Conservation (phyloP, 1,139 yeast species). For the Yamadazyma sp. region DNA sequence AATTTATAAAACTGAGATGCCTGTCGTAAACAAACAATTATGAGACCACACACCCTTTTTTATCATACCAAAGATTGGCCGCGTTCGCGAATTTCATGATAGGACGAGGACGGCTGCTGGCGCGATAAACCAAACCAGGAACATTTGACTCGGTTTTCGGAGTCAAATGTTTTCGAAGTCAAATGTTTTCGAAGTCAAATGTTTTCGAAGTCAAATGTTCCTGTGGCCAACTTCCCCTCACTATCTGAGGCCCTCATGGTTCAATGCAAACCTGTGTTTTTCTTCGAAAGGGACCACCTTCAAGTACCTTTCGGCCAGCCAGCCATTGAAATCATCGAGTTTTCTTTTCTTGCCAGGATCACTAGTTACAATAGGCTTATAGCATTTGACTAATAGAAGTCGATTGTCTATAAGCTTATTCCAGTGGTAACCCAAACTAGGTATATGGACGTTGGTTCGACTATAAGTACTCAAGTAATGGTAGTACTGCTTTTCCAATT, state of each 20-base stretch:
- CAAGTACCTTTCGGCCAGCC: conserved; percentile 30
- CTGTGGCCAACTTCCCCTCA: no score
- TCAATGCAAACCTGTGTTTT: conserved; percentile 1
- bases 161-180: no score
- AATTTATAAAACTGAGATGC: no score
- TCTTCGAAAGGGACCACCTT: conserved; percentile 20
- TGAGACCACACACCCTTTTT: conserved; percentile 1
- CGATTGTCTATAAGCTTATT: conserved; percentile 30
- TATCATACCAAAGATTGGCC: neutral
- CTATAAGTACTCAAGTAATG: conserved; percentile 3
- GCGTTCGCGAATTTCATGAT: neutral
- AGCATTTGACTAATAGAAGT: conserved; percentile 34
- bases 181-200: no score
- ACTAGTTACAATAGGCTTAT: conserved; percentile 22
- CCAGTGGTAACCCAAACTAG: conserved; percentile 46
- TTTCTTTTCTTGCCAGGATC: conserved; percentile 2
- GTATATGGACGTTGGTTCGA: conserved; percentile 28
- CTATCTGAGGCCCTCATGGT: conserved; percentile 4
- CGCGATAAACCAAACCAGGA: conserved; percentile 1
- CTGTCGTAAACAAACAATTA: neutral
- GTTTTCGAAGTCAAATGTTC: no score
- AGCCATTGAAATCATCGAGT: conserved; percentile 10
- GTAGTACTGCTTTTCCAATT: conserved; percentile 2
- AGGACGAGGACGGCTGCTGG: no score
- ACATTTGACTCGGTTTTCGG: neutral